Percentiles rank a stretch among this genome's conserved stretches.
These are phyloP conservation scores for Thelephora terrestris DNA, from an alignment of 1,284 basidiomycete genomes.

Conservation along the genomic window DNA sequence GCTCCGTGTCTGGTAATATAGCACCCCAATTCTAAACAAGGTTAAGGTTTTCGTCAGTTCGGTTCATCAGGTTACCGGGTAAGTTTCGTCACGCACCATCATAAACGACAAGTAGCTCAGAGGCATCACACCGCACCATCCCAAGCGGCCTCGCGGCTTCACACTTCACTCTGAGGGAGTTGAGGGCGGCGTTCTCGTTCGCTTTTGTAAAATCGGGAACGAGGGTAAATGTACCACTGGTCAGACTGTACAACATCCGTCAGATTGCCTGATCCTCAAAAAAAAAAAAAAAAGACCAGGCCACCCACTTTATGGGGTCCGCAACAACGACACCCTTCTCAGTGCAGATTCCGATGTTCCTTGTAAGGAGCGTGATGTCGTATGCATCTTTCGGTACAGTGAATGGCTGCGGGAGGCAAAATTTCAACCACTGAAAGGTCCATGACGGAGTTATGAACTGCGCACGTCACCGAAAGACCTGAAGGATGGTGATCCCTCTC, in stretches of 20 bases:
- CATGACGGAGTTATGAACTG: conserved; percentile 6
- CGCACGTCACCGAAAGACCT: conserved; percentile 53
- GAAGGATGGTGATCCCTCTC: conserved; percentile 31
- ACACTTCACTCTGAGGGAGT: conserved; percentile 47
- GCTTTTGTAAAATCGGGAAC: conserved; percentile 53
- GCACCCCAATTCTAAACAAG: conserved; percentile 42
- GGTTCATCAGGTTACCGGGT: background rate
- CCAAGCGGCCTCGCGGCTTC: conserved; percentile 56
- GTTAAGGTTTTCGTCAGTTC: background rate
- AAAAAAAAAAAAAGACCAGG: background rate
- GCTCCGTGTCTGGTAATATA: conserved; percentile 62
- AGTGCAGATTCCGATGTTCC: conserved; percentile 54
- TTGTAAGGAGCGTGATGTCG: conserved; percentile 45
- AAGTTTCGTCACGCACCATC: conserved; percentile 42
- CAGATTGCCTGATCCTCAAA: conserved; percentile 1
- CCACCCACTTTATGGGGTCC: conserved; percentile 53
- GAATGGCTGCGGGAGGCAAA: conserved; percentile 33
- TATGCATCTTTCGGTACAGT: conserved; percentile 60
- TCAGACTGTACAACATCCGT: conserved; percentile 23
- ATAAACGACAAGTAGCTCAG: conserved; percentile 57
- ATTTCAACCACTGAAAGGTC: background rate
- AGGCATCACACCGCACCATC: conserved; percentile 42
- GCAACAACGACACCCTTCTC: conserved; percentile 53
- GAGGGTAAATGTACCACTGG: conserved; percentile 29
- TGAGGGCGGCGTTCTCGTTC: conserved; percentile 30